These are phyloP conservation scores for Capsella bursapastoris DNA, from an alignment of 345 rosid species.

Conservation along the genomic window DNA sequence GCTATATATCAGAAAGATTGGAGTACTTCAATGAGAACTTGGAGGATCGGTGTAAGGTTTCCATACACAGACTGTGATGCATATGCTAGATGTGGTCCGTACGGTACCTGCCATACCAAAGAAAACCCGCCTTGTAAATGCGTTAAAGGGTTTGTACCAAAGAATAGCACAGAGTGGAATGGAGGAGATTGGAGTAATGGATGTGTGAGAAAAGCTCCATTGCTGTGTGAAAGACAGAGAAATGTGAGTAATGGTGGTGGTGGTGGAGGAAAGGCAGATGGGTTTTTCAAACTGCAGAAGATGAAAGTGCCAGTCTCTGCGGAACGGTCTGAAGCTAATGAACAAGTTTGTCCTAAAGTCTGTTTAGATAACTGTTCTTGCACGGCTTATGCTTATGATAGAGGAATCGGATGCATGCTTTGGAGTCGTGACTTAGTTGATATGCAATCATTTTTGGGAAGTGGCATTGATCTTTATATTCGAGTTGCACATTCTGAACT, in stretches of 20 bases:
- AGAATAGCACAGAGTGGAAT: constrained; percentile 47
- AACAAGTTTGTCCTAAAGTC: constrained; percentile 41
- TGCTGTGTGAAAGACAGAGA: constrained; percentile 45
- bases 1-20: constrained; percentile 10
- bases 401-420: constrained; percentile 51
- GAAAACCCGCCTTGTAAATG: constrained; percentile 57
- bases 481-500: constrained; percentile 54
- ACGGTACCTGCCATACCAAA: constrained; percentile 44
- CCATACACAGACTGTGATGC: constrained; percentile 46
- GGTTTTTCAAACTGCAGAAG: constrained; percentile 45
- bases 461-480: constrained; percentile 51
- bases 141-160: constrained; percentile 58
- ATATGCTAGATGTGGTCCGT: constrained; percentile 58
- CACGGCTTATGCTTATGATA: constrained; percentile 53
- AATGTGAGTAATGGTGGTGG: constrained; percentile 29
- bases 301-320: constrained; percentile 56
- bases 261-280: constrained; percentile 45
- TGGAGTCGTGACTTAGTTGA: constrained; percentile 56
- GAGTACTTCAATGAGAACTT: constrained; percentile 29
- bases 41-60: not conserved
- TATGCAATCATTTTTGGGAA: constrained; percentile 37
- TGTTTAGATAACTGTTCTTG: constrained; percentile 63
- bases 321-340: constrained; percentile 16
- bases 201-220: constrained; percentile 47
- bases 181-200: constrained; percentile 54